phyloP scores from a whole-genome alignment of 352 stramenopile species.

The Globisporangium canariense region DNA sequence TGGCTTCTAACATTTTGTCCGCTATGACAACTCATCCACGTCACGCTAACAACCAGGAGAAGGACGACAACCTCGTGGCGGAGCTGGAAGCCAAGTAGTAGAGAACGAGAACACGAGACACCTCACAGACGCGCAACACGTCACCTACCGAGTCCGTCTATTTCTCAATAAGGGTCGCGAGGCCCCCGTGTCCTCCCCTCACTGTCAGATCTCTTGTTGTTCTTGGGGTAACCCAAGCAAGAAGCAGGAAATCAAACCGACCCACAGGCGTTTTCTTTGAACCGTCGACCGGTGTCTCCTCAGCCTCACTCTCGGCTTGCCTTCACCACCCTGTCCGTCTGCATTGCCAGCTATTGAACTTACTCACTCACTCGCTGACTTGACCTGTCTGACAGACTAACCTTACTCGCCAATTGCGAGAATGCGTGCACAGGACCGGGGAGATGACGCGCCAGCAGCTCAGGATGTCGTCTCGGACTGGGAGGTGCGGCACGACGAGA shows the following conservation, averaged over 20 bases:
- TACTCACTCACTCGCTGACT: background rate
- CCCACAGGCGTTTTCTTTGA: background rate
- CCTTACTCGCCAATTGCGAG: background rate
- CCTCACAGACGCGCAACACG: background rate
- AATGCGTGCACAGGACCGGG: background rate
- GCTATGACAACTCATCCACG: background rate
- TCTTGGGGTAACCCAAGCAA: background rate
- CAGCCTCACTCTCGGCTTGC: background rate
- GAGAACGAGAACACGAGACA: background rate
- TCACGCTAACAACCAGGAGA: slow-evolving; percentile 31
- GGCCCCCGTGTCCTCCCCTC: no score
- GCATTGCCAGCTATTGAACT: background rate
- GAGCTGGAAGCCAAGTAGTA: slow-evolving; percentile 66
- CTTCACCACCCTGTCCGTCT: background rate
- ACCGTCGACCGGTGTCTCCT: slow-evolving; percentile 1
- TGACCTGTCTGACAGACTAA: background rate
- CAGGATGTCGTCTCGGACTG: slow-evolving; percentile 18
- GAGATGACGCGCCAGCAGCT: background rate
- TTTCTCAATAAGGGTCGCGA: no score
- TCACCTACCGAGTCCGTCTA: background rate
- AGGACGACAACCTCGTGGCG: slow-evolving; percentile 58
- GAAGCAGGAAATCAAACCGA: background rate
- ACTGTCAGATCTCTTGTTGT: no score
- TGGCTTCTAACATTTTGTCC: no score
- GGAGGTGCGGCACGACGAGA: slow-evolving; percentile 44